Conservation (phyloP, 2,329 filamentous ascomycete species). For the Pseudocercospora eumusae region DNA sequence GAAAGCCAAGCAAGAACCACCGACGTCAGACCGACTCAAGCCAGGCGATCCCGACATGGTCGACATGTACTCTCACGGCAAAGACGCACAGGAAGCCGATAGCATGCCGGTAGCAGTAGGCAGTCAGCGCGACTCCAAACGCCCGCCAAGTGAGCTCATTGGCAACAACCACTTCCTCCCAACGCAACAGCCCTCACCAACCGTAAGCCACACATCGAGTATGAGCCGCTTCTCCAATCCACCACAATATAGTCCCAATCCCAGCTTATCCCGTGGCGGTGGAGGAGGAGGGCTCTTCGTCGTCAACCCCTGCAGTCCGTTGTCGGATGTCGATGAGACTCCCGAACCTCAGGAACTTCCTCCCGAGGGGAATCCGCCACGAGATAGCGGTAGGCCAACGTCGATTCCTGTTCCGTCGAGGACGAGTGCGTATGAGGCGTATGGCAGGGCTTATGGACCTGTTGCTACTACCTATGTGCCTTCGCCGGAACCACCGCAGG, state of each 20-base stretch:
- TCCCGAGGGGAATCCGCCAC: constrained; percentile 16
- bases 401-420: not conserved
- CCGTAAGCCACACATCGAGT: constrained; percentile 1
- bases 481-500: not conserved
- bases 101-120: constrained; percentile 16
- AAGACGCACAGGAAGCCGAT: constrained; percentile 21
- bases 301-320: not conserved
- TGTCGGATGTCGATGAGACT: not conserved
- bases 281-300: not conserved
- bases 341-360: constrained; percentile 18
- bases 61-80: constrained; percentile 21
- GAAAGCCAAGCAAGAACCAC: constrained; percentile 9
- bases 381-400: not conserved
- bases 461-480: constrained; percentile 6
- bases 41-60: constrained; percentile 11
- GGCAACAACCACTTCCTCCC: constrained; percentile 18
- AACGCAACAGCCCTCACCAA: not conserved
- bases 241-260: not conserved
- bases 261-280: not conserved
- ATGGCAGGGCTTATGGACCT: constrained; percentile 5
- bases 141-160: constrained; percentile 17
- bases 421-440: constrained; percentile 4
- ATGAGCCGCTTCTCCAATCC: not conserved
- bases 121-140: no score
- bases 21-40: constrained; percentile 15